Evolutionary conservation across 2,329 filamentous ascomycete genomes (phyloP), one percentile per base, ranked within the genome.

Genomic region (Xylariaceae sp.): DNA sequence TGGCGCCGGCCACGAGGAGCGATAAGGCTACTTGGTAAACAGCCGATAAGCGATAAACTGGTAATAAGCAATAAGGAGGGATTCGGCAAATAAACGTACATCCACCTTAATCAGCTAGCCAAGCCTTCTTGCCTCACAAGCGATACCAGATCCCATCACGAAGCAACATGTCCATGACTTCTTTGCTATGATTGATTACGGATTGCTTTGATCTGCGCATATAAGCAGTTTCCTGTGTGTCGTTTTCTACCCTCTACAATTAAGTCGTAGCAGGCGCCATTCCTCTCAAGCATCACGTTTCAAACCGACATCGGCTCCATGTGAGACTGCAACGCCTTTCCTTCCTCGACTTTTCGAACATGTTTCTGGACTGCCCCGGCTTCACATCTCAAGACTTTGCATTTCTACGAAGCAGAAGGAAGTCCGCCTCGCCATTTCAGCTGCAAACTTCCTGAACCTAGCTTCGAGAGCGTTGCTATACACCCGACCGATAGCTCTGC

Each of bases 341-440:
- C 38, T 39, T 41, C 44, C 42, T 49, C 39, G 41, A 38, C 41
- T 46, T 34, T 41, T 50, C 55, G 58, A 62, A 60, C 43, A 62
- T 62, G 59, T 62, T 59, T 54, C 54, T 52, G 54, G 54, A 52
- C 58, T 50, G 53, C 48, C 44, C 51, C 47, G 44, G 54, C 54
- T 59, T 26, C 22, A 26, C 49, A 47, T 41, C 40, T 55, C 49
- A 56, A 50, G 50, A 62, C 43, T 55, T 55, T 55, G 49, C 51
- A 54, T 59, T 59, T 50, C 42, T 52, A 39, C 53, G 57, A 53
- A 60, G 56, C 54, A 57, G 55, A 57, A 57, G 51, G 55, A 61
- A 61, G 54, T 48, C 49, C 33, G 47, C 44, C 34, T 19, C 45
- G 26, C 42, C 45, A 42, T 45, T 4, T 17, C 15, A 8, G 12